phyloP scores from a whole-genome alignment of 23 red algal genomes.

The Gracilaria caudata region DNA sequence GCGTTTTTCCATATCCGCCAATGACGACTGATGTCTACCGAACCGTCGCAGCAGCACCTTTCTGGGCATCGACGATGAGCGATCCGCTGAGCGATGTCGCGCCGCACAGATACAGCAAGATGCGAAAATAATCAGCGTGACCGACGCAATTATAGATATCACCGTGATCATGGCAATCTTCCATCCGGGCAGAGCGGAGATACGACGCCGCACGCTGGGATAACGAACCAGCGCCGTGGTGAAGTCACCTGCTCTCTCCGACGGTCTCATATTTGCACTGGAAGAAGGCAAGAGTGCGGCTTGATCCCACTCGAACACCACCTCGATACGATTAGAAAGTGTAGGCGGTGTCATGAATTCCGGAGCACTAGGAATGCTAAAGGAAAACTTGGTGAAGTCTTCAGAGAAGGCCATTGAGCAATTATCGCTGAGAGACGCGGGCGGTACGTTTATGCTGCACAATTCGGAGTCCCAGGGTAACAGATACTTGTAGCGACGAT shows the following conservation, averaged over 20 bases:
- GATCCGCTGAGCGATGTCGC: background rate
- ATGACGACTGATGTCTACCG: background rate
- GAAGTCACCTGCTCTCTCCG: background rate
- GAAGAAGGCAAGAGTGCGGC: conserved; percentile 9
- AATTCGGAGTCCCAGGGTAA: conserved; percentile 16
- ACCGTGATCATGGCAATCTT: conserved; percentile 44
- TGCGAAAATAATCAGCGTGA: background rate
- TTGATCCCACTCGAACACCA: conserved; percentile 12
- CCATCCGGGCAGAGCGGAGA: conserved; percentile 5
- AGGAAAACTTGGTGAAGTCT: conserved; percentile 18
- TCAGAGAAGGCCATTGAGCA: conserved; percentile 56
- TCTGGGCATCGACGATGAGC: background rate
- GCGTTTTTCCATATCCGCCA: conserved; percentile 2
- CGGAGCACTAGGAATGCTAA: background rate
- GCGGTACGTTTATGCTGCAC: conserved; percentile 2
- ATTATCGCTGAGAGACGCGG: conserved; percentile 10
- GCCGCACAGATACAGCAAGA: conserved; percentile 15
- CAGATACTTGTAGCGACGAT: conserved; percentile 8
- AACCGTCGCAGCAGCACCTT: background rate
- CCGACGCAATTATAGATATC: background rate
- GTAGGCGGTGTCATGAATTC: conserved; percentile 20
- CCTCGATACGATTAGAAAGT: background rate
- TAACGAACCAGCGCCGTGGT: conserved; percentile 10
- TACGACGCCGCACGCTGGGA: background rate
- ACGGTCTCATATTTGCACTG: background rate